Evolutionary conservation across 768 basidiomycete species (phyloP), one percentile per base, ranked within the genome.

Genomic region (Naganishia vishniacii): DNA sequence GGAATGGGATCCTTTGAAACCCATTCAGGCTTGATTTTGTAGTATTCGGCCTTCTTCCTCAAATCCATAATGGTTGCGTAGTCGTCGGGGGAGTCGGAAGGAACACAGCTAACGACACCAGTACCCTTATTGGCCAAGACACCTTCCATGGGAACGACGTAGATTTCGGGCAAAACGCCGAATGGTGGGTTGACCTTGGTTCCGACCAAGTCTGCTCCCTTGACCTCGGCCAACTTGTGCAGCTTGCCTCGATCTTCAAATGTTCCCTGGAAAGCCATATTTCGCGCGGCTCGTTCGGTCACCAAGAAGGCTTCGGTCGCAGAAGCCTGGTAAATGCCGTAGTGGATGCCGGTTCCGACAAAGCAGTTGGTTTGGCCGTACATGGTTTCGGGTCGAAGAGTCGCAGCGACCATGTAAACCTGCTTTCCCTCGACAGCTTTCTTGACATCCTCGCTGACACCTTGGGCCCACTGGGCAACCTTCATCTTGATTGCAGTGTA

Each of bases 311-410:
- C 88, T 70, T 91, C 91, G 31, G 72, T 77, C 49, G 77, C 76
- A 40, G 84, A 82, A 16, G 70, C 78, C 88, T 87, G 86, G 76
- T 88, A 98, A 34, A 99, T 80, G 40, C 91, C 92, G 74, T 99
- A 99, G 68, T 89, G 91, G 80, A 98, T 85, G 45, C 81, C 78
- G 0, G 90, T 85, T 41, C 91, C 90, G 59, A 99, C 92, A 75
- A 92, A 99, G 78, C 92, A 92, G 76, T 98, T 98, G 2, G 93
- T 98, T 79, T 98, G 93, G 25, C 94, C 95, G 75, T 97, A 94
- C 95, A 97, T 94, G 0, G 95, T 99, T 79, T 99, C 95, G 0
- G 95, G 90, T 45, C 95, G 84, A 64, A 99, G 81, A 2, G 95
- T 97, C 20, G 94, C 95, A 48, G 95, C 91, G n/a, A 95, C 90